These are phyloP conservation scores for Iberis pinnata DNA, from an alignment of 345 rosid genomes.

Conservation along the genomic window DNA sequence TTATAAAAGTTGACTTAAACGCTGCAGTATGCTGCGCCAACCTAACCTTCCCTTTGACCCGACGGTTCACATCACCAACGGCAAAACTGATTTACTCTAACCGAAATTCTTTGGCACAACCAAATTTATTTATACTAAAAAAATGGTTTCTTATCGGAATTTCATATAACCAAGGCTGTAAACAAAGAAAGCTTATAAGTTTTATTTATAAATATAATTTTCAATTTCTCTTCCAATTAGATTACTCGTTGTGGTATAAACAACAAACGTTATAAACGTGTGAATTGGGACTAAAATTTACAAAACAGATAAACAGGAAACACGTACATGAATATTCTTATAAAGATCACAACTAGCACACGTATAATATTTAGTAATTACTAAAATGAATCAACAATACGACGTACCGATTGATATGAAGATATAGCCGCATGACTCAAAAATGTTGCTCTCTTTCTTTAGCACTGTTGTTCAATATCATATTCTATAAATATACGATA, in stretches of 20 bases:
- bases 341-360: too few relatives aligned
- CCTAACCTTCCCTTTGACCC: conserved; percentile 32
- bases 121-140: not conserved
- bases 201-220: too few relatives aligned
- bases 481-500: too few relatives aligned
- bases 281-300: not conserved
- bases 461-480: not conserved
- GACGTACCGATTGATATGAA: conserved; percentile 23
- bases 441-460: not conserved
- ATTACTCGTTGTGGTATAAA: too few relatives aligned
- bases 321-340: too few relatives aligned
- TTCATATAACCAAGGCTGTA: not conserved
- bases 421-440: conserved; percentile 13
- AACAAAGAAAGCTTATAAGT: not conserved
- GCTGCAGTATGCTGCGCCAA: conserved; percentile 13
- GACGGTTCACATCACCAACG: conserved; percentile 19
- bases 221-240: not conserved
- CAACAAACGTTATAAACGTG: conserved; percentile 13
- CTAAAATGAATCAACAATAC: not conserved
- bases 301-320: not conserved
- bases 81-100: conserved; percentile 10
- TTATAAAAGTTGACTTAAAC: not conserved
- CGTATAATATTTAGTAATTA: too few relatives aligned
- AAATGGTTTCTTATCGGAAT: not conserved
- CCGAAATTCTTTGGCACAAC: conserved; percentile 9